A percentile compares a stretch with the other conserved stretches of the same genome.
Conservation (phyloP, 164 flowering plant species). For the Umbilicus rupestris region DNA sequence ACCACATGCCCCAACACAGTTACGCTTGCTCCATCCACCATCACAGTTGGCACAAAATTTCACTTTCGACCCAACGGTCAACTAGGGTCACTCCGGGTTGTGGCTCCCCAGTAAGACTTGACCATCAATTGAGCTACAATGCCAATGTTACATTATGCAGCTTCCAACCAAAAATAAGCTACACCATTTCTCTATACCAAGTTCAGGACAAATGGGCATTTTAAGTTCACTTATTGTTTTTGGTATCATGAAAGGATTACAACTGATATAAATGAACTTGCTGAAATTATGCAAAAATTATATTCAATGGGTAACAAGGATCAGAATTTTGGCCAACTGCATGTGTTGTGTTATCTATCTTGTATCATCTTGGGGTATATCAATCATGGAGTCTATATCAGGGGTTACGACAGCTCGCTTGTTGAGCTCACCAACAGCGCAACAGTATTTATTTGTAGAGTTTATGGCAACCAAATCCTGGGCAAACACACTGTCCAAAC, state of each 20-base stretch:
- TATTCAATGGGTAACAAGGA: background rate
- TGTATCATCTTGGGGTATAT: background rate
- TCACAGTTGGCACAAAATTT: too few relatives aligned
- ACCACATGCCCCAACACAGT: too few relatives aligned
- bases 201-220: background rate
- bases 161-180: too few relatives aligned
- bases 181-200: background rate
- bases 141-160: too few relatives aligned
- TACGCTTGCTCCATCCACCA: too few relatives aligned
- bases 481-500: slow-evolving; percentile 40
- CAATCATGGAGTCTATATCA: slow-evolving; percentile 41
- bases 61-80: too few relatives aligned
- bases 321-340: background rate
- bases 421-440: slow-evolving; percentile 41
- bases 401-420: slow-evolving; percentile 50
- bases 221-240: background rate
- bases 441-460: slow-evolving; percentile 32
- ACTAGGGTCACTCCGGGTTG: too few relatives aligned
- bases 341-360: background rate
- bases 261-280: background rate
- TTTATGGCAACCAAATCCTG: slow-evolving; percentile 55
- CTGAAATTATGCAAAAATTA: background rate
- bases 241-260: background rate
- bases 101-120: too few relatives aligned
- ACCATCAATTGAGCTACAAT: too few relatives aligned